Evolutionary conservation across 306 rosid genomes (phyloP).

Genomic region (Ziziphus jujuba): DNA sequence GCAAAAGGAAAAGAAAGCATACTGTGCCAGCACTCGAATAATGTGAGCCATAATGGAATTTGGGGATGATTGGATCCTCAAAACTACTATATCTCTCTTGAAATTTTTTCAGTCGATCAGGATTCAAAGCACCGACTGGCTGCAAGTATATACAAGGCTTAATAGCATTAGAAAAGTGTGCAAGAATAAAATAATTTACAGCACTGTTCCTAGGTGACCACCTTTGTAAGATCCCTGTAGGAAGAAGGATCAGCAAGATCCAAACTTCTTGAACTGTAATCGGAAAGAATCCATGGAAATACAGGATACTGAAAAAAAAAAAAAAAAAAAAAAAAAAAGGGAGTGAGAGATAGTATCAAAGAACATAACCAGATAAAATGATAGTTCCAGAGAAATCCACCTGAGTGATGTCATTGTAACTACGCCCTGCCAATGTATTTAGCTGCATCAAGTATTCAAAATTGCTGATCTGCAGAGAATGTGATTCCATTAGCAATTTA

Average conservation of each 20-base stretch:
- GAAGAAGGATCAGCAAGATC: constrained; percentile 86
- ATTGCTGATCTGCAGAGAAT: constrained; percentile 87
- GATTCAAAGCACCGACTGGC: constrained; percentile 90
- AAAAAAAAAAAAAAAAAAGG: constrained; percentile 26
- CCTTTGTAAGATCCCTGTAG: constrained; percentile 95
- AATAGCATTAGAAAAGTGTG: neutral
- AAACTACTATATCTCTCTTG: constrained; percentile 91
- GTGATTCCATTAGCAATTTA: constrained; percentile 21
- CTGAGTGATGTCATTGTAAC: constrained; percentile 98
- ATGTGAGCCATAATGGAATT: constrained; percentile 97
- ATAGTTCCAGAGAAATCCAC: constrained; percentile 43
- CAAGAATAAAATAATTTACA: constrained; percentile 21
- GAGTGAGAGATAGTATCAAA: constrained; percentile 25
- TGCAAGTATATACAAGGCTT: constrained; percentile 37
- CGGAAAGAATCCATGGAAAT: constrained; percentile 98
- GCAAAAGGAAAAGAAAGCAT: constrained; percentile 31
- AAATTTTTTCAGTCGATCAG: constrained; percentile 78
- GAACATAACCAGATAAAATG: constrained; percentile 17
- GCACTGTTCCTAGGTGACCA: constrained; percentile 34
- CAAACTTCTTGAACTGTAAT: constrained; percentile 80
- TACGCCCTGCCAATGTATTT: constrained; percentile 96
- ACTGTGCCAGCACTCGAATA: constrained; percentile 99
- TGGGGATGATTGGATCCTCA: constrained; percentile 94
- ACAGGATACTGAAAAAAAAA: constrained; percentile 82
- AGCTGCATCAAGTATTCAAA: constrained; percentile 99